These are phyloP conservation scores for Herpetomonas samuelpessoai DNA, from an alignment of 208 protist species.

Conservation along the genomic window DNA sequence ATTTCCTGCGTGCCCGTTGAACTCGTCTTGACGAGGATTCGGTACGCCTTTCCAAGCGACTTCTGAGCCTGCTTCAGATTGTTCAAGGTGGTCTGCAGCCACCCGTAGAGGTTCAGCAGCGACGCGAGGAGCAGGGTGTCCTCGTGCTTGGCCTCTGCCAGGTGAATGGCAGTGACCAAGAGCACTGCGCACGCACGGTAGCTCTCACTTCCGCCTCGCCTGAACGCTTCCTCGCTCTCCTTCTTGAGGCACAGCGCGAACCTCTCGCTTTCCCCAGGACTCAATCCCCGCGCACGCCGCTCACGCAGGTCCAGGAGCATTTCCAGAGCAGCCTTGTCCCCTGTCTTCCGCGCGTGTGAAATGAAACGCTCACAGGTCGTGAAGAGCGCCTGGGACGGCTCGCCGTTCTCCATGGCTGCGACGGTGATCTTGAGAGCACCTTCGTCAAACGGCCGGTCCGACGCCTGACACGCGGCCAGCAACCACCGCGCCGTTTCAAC, in stretches of 20 bases:
- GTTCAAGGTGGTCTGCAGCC: slow-evolving; percentile 33
- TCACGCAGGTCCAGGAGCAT: slow-evolving; percentile 24
- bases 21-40: slow-evolving; percentile 29
- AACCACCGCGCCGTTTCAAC: slow-evolving; percentile 35
- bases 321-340: slow-evolving; percentile 29
- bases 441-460: slow-evolving; percentile 23
- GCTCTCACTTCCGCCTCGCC: slow-evolving; percentile 27
- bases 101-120: slow-evolving; percentile 41
- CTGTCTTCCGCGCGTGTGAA: slow-evolving; percentile 22
- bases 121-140: slow-evolving; percentile 35
- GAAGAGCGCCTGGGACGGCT: slow-evolving; percentile 45
- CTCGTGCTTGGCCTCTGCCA: slow-evolving; percentile 19
- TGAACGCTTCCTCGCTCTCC: slow-evolving; percentile 31
- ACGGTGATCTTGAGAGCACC: slow-evolving; percentile 28
- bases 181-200: slow-evolving; percentile 30
- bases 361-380: slow-evolving; percentile 38
- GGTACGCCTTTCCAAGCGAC: slow-evolving; percentile 27
- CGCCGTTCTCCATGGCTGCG: slow-evolving; percentile 25
- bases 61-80: slow-evolving; percentile 36
- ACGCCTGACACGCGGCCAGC: slow-evolving; percentile 16
- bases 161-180: slow-evolving; percentile 40
- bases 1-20: slow-evolving; percentile 32
- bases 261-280: slow-evolving; percentile 19
- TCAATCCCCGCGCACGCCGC: slow-evolving; percentile 28
- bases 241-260: slow-evolving; percentile 27